Conservation (phyloP, 768 basidiomycete species). For the Lentinus tigrinus region DNA sequence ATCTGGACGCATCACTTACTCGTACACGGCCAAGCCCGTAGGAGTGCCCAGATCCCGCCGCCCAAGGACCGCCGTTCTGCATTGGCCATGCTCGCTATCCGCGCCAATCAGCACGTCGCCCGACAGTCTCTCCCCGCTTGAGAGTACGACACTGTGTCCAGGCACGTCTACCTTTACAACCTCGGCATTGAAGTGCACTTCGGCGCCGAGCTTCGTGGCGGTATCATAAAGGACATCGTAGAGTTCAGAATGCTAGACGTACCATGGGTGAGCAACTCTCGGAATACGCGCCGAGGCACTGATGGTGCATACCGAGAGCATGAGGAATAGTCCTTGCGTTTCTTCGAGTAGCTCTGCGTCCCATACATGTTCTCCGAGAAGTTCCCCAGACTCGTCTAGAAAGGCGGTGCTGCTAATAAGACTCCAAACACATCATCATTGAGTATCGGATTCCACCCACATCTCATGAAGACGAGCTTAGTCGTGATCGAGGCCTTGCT, state of each 20-base stretch:
- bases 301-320: conserved; percentile 25
- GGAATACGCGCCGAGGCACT: too few relatives aligned
- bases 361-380: conserved; percentile 31
- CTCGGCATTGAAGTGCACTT: conserved; percentile 24
- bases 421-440: neutral
- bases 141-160: conserved; percentile 25
- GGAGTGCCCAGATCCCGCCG: conserved; percentile 10
- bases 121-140: conserved; percentile 28
- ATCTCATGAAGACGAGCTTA: conserved; percentile 15
- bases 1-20: conserved; percentile 24
- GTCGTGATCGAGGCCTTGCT: conserved; percentile 20
- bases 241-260: conserved; percentile 31
- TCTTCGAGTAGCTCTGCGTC: conserved; percentile 28
- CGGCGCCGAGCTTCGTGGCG: conserved; percentile 27
- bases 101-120: conserved; percentile 39
- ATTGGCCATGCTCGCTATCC: conserved; percentile 30
- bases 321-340: conserved; percentile 31
- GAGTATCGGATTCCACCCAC: conserved; percentile 18
- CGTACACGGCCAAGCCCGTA: conserved; percentile 26
- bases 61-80: conserved; percentile 18
- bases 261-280: neutral
- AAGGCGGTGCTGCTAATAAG: neutral
- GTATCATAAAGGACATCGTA: conserved; percentile 33
- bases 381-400: conserved; percentile 28
- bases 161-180: conserved; percentile 26